Base-by-base conservation (phyloP, 805 yeast species). In the Phaffomyces antillensis region DNA sequence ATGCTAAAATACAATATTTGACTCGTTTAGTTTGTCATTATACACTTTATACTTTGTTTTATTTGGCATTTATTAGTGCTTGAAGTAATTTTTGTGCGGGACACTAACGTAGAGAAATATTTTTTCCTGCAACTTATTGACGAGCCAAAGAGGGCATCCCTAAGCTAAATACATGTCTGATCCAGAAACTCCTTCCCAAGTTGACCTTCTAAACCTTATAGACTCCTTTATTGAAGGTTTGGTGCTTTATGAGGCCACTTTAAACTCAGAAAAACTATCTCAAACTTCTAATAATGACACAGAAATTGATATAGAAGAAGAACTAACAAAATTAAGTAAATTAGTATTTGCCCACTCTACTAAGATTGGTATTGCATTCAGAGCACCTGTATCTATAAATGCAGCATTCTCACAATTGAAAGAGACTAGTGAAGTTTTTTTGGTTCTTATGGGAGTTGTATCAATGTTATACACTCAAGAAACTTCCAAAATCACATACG, bases 321-420 rank as follows among this genome's bases (percentile, higher is more conserved):
- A 87, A 53, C 54, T 86, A 15, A 61, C 57, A 6, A 88, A 87
- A 58, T 55, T 85, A 7, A 60, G 77, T 17, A 70, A 75, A 46
- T 65, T 87, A 35, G 68, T 83, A 9, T 80, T 73, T 60, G 89
- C 96, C 1, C 89, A 86, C 58, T 71, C 83, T 3, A 87, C 96
- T 3, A 86, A 86, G 59, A 67, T 86, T 7, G 90, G 89, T 2
- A 72, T 83, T 25, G 75, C 83, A 0, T 83, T 79, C 66, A 79
- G 77, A 53, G 81, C 86, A 3, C 79, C 80, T 2, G 71, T 76
- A 37, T 64, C 70, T 20, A 56, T 63, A 0, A 67, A 66, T 40
- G 78, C 83, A 1, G 80, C 82, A 0, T 67, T 60, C 48, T 65
- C 62, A 12, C 76, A 81, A 24, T 50, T 77, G 7, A 70, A 68